Evolutionary conservation across 1,284 basidiomycete species (phyloP), one percentile per base, ranked within the genome.

Genomic region (Agaricales sp.): DNA sequence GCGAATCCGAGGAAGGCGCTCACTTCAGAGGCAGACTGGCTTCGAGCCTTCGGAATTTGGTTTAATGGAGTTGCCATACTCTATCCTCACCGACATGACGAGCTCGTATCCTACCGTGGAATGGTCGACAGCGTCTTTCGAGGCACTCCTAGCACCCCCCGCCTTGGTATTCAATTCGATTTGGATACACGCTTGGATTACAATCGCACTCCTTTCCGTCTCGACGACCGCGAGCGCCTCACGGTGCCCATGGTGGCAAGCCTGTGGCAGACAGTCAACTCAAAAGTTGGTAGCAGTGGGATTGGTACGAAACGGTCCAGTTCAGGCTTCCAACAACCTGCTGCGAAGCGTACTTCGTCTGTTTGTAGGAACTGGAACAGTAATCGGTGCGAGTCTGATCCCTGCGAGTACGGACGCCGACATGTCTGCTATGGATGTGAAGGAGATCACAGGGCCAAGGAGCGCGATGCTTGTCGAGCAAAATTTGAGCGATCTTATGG

Each of bases 21-120:
- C 24, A 35, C 18, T 2, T 41, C 51, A 18, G 59, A 62, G 23
- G 49, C 61, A 2, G 57, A 63, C 3, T 64, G 63, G 61, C 35
- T 46, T 14, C 19, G 57, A 4, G 54, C 58, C 13, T 65, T 54
- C 48, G 26, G 24, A 0, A 52, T 54, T 4, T 62, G 55, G 52
- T 8, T 25, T 3, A 4, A 23, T 0, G 58, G 47, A 0, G 55
- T 61, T 14, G 14, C 47, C 2, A 22, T 56, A 11, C 46, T 58
- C 11, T 66, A 58, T 50, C 60, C 58, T 0, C 62, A 65, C 49
- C 58, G 55, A 0, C 4, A 16, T 1, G 25, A 43, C 2, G 61
- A 65, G 50, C 56, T 66, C 3, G 11, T 35, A 2, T 38, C n/a
- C 0, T 65, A 65, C 39, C 18, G 38, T 2, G 19, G 47, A 4